A percentile compares a stretch with the other conserved stretches of the same genome.
phyloP scores from a whole-genome alignment of 2,329 filamentous ascomycete genomes.

The Raffaelea ambrosiae region DNA sequence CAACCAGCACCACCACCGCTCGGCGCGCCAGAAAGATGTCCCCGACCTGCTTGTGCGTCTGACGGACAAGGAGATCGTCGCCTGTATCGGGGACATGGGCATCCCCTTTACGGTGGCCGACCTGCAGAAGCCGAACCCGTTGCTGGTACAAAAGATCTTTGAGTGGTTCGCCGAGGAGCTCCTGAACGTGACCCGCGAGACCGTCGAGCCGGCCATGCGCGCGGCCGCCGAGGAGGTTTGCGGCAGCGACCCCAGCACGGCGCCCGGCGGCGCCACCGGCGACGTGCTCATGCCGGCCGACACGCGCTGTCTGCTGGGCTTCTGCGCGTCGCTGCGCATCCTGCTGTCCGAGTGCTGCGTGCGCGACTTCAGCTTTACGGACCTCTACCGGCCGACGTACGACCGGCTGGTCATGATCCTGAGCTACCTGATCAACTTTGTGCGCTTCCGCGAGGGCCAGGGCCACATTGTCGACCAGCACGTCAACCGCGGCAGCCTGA shows the following conservation, averaged over 20 bases:
- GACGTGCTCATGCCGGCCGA: slow-evolving; percentile 75
- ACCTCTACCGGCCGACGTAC: slow-evolving; percentile 85
- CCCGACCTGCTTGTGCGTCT: slow-evolving; percentile 53
- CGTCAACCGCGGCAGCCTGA: slow-evolving; percentile 82
- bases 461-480: slow-evolving; percentile 84
- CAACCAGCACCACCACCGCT: slow-evolving; percentile 33
- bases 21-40: slow-evolving; percentile 47
- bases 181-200: slow-evolving; percentile 87
- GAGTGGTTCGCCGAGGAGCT: slow-evolving; percentile 95
- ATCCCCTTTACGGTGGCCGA: slow-evolving; percentile 81
- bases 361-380: slow-evolving; percentile 85
- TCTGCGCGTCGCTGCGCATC: slow-evolving; percentile 75
- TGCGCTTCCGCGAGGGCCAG: slow-evolving; percentile 91
- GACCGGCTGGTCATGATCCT: slow-evolving; percentile 90
- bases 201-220: slow-evolving; percentile 90
- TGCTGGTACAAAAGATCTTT: slow-evolving; percentile 94
- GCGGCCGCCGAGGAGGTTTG: slow-evolving; percentile 83
- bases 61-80: slow-evolving; percentile 74
- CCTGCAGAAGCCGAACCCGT: slow-evolving; percentile 85
- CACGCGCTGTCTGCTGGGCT: slow-evolving; percentile 90
- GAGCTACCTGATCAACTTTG: slow-evolving; percentile 97
- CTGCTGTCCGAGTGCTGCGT: slow-evolving; percentile 84
- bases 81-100: slow-evolving; percentile 94
- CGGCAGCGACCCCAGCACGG: slow-evolving; percentile 3
- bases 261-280: slow-evolving; percentile 60